These are phyloP conservation scores for Cladosporium sp. DNA, from an alignment of 2,329 filamentous ascomycete genomes.

Conservation along the genomic window DNA sequence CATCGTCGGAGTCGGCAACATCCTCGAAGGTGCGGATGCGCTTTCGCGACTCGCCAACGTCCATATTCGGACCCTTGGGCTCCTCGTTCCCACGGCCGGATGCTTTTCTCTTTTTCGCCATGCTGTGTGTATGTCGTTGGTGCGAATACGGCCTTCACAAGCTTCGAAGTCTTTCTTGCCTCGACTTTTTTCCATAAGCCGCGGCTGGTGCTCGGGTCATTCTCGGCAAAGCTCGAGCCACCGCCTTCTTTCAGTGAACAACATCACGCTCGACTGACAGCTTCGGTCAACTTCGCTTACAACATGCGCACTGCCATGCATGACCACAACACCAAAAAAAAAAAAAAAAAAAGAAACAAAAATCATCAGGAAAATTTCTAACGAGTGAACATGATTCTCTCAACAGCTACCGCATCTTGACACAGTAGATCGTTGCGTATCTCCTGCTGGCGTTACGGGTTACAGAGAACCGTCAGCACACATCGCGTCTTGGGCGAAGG, in stretches of 20 bases:
- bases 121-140: constrained; percentile 13
- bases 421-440: constrained; percentile 8
- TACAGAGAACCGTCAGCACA: not conserved
- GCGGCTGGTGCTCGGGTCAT: constrained; percentile 2
- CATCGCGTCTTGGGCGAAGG: not conserved
- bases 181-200: constrained; percentile 11
- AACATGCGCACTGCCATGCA: too few relatives aligned
- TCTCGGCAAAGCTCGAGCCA: not conserved
- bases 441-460: not conserved
- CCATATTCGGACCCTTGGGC: constrained; percentile 18
- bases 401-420: not conserved
- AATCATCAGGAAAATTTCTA: too few relatives aligned
- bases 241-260: not conserved
- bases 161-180: too few relatives aligned
- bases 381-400: constrained; percentile 6
- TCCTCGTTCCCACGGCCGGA: constrained; percentile 7
- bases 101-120: constrained; percentile 22
- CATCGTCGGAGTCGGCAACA: constrained; percentile 90
- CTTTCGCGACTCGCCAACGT: constrained; percentile 48
- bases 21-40: constrained; percentile 64
- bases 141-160: not conserved
- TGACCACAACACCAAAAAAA: too few relatives aligned
- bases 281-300: too few relatives aligned
- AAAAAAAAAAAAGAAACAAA: too few relatives aligned
- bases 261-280: too few relatives aligned